Conservation (phyloP, 768 basidiomycete species). For the Pleurotus djamor region DNA sequence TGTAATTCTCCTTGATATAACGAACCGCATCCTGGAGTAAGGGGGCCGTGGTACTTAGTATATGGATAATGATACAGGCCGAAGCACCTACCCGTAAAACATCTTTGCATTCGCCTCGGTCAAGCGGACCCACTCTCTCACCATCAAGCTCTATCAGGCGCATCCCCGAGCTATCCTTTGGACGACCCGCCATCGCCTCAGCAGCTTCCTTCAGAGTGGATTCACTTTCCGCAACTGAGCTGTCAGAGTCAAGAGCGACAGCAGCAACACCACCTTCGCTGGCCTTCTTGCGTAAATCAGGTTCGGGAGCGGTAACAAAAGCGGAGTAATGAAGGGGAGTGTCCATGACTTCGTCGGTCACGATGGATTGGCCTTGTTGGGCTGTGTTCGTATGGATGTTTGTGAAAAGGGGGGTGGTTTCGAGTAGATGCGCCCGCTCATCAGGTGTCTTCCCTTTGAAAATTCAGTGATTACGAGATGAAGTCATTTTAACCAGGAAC, state of each 20-base stretch:
- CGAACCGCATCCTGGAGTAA: slow-evolving; percentile 59
- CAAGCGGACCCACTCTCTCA: slow-evolving; percentile 72
- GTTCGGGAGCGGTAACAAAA: slow-evolving; percentile 70
- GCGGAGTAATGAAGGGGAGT: slow-evolving; percentile 87
- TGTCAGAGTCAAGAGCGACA: background rate
- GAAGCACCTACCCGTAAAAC: slow-evolving; percentile 48
- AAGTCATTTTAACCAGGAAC: background rate
- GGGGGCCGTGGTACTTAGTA: background rate
- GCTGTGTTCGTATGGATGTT: slow-evolving; percentile 76
- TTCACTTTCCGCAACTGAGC: background rate
- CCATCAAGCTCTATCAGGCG: slow-evolving; percentile 88
- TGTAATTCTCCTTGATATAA: slow-evolving; percentile 58
- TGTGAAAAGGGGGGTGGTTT: slow-evolving; percentile 73
- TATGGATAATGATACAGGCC: background rate
- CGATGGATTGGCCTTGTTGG: slow-evolving; percentile 62
- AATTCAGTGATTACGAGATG: background rate
- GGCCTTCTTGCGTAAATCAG: slow-evolving; percentile 25
- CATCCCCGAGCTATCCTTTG: slow-evolving; percentile 23
- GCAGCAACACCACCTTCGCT: slow-evolving; percentile 8
- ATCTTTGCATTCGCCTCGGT: slow-evolving; percentile 63
- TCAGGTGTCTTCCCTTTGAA: slow-evolving; percentile 59
- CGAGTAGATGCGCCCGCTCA: slow-evolving; percentile 74
- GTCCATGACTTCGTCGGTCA: slow-evolving; percentile 55
- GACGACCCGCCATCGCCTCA: slow-evolving; percentile 11
- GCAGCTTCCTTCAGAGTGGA: slow-evolving; percentile 13